Percentiles rank a stretch among this genome's conserved stretches.
Evolutionary conservation across 2,329 filamentous ascomycete species (phyloP).

Genomic region (Nigrospora oryzae): DNA sequence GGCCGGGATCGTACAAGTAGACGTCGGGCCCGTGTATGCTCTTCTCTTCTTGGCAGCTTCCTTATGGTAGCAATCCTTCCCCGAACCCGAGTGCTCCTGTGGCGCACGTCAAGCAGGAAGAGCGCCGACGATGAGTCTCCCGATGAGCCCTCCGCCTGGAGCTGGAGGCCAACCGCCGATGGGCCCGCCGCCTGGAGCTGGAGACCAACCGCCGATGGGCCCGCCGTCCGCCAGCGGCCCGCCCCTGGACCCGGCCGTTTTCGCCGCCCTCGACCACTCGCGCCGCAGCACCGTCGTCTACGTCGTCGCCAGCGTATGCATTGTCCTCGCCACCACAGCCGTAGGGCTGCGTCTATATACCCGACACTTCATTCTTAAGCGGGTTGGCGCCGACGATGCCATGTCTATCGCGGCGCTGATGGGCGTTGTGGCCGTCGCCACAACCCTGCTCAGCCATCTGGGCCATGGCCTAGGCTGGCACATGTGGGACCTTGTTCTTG

Average conservation of each 20-base stretch:
- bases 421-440: neutral
- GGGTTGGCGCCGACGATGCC: neutral
- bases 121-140: too few relatives aligned
- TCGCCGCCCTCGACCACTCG: neutral
- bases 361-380: neutral
- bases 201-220: too few relatives aligned
- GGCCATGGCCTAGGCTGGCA: neutral
- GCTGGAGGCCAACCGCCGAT: too few relatives aligned
- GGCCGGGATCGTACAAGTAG: too few relatives aligned
- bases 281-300: neutral
- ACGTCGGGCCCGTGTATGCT: too few relatives aligned
- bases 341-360: slow-evolving; percentile 1
- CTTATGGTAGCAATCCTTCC: too few relatives aligned
- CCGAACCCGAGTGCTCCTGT: too few relatives aligned
- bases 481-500: neutral
- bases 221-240: neutral
- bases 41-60: too few relatives aligned
- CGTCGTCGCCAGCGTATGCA: neutral
- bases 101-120: too few relatives aligned
- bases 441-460: neutral
- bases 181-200: too few relatives aligned
- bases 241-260: neutral
- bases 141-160: too few relatives aligned
- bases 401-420: neutral
- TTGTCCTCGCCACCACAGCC: neutral